phyloP scores from a whole-genome alignment of 257 asterid species.

The Penstemon eatonii region DNA sequence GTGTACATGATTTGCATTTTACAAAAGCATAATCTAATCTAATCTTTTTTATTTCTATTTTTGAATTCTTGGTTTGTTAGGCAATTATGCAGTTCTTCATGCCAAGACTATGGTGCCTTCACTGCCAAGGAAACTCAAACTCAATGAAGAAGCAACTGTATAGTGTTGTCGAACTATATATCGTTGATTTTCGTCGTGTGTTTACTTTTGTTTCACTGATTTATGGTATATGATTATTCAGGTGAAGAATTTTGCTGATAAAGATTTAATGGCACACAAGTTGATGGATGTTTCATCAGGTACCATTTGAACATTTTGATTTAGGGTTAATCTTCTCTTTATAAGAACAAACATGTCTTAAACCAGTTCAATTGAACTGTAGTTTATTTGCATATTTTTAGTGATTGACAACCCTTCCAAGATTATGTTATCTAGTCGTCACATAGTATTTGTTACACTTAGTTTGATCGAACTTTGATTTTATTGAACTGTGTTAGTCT shows the following conservation, averaged over 20 bases:
- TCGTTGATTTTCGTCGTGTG: background rate
- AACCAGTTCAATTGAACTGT: too few species aligned
- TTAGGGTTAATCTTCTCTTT: too few species aligned
- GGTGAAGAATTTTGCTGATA: slow-evolving; percentile 44
- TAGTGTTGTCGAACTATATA: too few species aligned
- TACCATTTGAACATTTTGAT: slow-evolving; percentile 15
- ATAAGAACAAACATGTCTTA: background rate
- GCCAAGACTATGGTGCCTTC: slow-evolving; percentile 32
- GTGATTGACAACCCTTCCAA: too few species aligned
- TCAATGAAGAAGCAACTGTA: slow-evolving; percentile 40
- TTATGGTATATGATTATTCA: slow-evolving; percentile 10
- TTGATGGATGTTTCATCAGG: slow-evolving; percentile 50
- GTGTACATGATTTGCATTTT: background rate
- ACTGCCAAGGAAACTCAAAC: slow-evolving; percentile 55
- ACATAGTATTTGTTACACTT: too few species aligned
- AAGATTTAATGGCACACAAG: slow-evolving; percentile 34
- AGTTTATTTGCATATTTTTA: too few species aligned
- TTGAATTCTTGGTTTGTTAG: slow-evolving; percentile 1
- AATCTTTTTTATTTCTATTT: background rate
- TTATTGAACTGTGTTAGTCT: too few species aligned
- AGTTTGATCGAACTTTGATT: too few species aligned
- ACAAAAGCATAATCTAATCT: background rate
- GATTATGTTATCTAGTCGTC: too few species aligned
- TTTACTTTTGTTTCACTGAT: background rate
- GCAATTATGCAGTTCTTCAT: slow-evolving; percentile 34